Conservation (phyloP, 805 yeast species). For the Suhomyces emberorum region DNA sequence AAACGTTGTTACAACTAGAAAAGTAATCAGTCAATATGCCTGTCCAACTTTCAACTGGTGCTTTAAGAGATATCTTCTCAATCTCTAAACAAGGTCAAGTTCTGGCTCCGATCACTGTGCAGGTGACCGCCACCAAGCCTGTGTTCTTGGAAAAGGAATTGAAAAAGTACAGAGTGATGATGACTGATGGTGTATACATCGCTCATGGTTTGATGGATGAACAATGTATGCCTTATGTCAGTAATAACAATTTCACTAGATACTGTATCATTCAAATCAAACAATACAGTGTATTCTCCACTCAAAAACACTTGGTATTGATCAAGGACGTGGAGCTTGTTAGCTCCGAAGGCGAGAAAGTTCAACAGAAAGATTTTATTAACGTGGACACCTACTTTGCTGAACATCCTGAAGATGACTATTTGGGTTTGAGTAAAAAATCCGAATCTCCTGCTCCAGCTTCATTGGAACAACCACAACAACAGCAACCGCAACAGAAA, state of each 20-base stretch:
- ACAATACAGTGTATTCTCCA: constrained; percentile 44
- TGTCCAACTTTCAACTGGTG: constrained; percentile 11
- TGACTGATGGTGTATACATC: constrained; percentile 38
- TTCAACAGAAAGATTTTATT: constrained; percentile 33
- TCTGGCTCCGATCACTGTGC: constrained; percentile 29
- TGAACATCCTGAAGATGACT: constrained; percentile 56
- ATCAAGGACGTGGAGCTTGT: constrained; percentile 46
- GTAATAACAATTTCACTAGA: constrained; percentile 44
- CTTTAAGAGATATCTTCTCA: constrained; percentile 17
- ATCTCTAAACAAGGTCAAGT: constrained; percentile 12
- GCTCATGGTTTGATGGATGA: constrained; percentile 39
- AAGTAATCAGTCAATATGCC: constrained; percentile 2
- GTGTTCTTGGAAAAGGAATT: constrained; percentile 31
- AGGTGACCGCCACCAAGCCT: constrained; percentile 32
- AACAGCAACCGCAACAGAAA: constrained; percentile 8
- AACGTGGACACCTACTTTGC: constrained; percentile 56
- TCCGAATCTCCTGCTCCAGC: constrained; percentile 8
- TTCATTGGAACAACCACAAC: constrained; percentile 8
- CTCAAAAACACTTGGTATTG: constrained; percentile 47
- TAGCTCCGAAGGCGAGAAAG: constrained; percentile 33
- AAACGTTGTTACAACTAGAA: neutral
- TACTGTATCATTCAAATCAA: constrained; percentile 40
- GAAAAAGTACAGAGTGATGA: constrained; percentile 27
- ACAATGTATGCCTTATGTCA: constrained; percentile 40
- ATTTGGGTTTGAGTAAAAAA: constrained; percentile 13